Evolutionary conservation across 176 grass and related monocot species (phyloP).

Genomic region (Ensete glaucum): DNA sequence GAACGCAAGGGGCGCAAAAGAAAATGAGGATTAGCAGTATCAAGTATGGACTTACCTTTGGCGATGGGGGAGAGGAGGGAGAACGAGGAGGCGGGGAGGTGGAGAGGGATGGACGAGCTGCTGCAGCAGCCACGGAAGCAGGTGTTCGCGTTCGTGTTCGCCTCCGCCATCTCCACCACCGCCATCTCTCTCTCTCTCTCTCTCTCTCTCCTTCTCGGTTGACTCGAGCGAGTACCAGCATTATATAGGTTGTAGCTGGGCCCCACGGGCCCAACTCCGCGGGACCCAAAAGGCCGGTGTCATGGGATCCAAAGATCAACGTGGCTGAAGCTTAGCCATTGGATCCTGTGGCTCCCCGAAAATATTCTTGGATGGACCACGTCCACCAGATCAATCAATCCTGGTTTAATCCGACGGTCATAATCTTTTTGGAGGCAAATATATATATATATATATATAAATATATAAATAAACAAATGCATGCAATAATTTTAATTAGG

Average conservation of each 20-base stretch:
- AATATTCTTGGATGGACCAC: background rate
- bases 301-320: background rate
- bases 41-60: slow-evolving; percentile 32
- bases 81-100: slow-evolving; percentile 59
- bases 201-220: background rate
- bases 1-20: background rate
- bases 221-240: background rate
- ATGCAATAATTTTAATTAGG: no score
- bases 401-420: no score
- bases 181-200: slow-evolving; percentile 7
- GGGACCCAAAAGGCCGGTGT: background rate
- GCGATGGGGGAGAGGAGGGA: slow-evolving; percentile 75
- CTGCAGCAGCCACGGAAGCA: slow-evolving; percentile 91
- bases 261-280: background rate
- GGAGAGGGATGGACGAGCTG: slow-evolving; percentile 63
- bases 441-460: no score
- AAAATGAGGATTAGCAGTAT: background rate
- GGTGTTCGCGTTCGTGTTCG: slow-evolving; percentile 54
- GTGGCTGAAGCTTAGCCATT: background rate
- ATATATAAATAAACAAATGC: no score
- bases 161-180: slow-evolving; percentile 38
- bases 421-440: no score
- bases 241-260: background rate
- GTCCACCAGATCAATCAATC: background rate
- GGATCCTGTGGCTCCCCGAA: background rate